Conservation (phyloP, 148 eudicot species). For the Camellia sinensis region DNA sequence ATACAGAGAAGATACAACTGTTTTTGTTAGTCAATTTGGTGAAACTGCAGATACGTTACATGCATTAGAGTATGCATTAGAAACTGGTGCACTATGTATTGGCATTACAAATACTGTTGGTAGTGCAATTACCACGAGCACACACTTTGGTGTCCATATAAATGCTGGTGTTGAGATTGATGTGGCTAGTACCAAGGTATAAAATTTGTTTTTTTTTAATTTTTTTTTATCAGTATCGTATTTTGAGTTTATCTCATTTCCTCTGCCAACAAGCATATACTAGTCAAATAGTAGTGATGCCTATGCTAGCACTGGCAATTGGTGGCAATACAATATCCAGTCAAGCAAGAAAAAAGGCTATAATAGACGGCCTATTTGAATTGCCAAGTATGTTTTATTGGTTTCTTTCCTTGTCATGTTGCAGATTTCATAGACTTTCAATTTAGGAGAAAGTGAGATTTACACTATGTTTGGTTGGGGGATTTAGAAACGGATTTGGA, state of each 20-base stretch:
- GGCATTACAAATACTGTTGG: slow-evolving; percentile 98
- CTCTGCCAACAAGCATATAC: slow-evolving; percentile 78
- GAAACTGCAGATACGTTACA: slow-evolving; percentile 96
- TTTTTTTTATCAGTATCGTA: not conserved
- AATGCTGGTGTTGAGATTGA: slow-evolving; percentile 99
- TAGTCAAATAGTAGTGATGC: slow-evolving; percentile 98
- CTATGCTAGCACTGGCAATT: slow-evolving; percentile 93
- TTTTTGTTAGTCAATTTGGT: slow-evolving; percentile 98
- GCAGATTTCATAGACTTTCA: not conserved
- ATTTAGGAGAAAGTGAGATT: no score
- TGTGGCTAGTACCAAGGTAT: slow-evolving; percentile 98
- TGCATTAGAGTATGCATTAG: slow-evolving; percentile 87
- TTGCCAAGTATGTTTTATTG: slow-evolving; percentile 64
- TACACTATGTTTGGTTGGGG: no score
- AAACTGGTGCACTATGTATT: slow-evolving; percentile 93
- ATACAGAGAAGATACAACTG: slow-evolving; percentile 95
- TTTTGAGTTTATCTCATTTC: not conserved
- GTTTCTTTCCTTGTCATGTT: not conserved
- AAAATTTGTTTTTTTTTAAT: not conserved
- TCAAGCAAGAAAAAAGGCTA: slow-evolving; percentile 75
- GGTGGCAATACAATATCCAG: slow-evolving; percentile 80
- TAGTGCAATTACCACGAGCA: slow-evolving; percentile 87
- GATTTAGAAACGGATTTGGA: no score
- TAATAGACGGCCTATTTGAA: slow-evolving; percentile 77
- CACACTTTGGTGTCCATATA: slow-evolving; percentile 93